phyloP scores from a whole-genome alignment of 225 moss, liverwort and hornwort species.

The Climacium dendroides region DNA sequence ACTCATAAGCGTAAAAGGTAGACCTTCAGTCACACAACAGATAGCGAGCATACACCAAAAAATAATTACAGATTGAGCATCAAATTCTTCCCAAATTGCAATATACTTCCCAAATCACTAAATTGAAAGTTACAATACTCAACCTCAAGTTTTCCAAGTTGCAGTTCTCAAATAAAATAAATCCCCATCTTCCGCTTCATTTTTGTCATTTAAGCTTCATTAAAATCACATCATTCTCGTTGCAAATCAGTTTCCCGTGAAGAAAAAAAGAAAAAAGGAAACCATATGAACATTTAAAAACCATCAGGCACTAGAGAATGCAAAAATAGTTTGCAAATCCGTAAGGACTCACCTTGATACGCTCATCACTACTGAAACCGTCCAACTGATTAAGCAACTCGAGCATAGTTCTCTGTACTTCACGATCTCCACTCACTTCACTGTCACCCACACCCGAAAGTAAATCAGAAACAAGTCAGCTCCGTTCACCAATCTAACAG shows the following conservation, averaged over 20 bases:
- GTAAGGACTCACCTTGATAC: slow-evolving; percentile 54
- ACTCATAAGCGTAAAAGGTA: background rate
- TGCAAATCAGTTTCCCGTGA: background rate
- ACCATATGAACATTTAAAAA: background rate
- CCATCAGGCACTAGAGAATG: background rate
- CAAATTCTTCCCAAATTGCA: background rate
- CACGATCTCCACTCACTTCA: slow-evolving; percentile 96
- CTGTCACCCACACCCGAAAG: slow-evolving; percentile 13
- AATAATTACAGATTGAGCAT: background rate
- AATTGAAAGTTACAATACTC: background rate
- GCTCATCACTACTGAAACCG: slow-evolving; percentile 89
- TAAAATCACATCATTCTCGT: background rate
- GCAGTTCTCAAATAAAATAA: background rate
- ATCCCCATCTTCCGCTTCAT: background rate
- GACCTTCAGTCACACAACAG: background rate
- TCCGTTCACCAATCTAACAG: background rate
- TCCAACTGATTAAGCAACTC: slow-evolving; percentile 93
- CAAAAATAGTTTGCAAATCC: background rate
- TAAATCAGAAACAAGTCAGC: background rate
- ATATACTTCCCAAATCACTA: background rate
- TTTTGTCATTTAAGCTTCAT: background rate
- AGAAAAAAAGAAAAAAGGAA: background rate
- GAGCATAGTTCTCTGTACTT: slow-evolving; percentile 94
- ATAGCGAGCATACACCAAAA: background rate
- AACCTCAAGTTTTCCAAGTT: background rate